Percentiles rank a stretch among this genome's conserved stretches.
Evolutionary conservation across 352 stramenopile species (phyloP).

Genomic region (Pythium rhizo-oryzae): DNA sequence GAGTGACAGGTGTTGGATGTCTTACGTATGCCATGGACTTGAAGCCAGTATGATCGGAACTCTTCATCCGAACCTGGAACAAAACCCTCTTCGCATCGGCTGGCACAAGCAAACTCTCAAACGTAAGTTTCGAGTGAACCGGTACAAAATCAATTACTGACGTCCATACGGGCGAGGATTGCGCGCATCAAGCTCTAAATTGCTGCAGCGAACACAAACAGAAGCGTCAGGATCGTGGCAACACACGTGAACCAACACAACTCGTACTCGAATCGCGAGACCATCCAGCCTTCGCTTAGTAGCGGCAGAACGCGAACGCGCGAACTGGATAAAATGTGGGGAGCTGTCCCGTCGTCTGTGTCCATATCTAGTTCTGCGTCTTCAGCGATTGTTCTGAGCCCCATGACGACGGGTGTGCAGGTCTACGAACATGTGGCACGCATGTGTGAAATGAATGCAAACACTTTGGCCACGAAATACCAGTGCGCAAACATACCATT

Average conservation of each 20-base stretch:
- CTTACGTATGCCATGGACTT: slow-evolving; percentile 44
- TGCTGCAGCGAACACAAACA: not conserved
- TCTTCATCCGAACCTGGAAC: slow-evolving; percentile 36
- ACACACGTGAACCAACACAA: not conserved
- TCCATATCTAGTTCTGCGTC: slow-evolving; percentile 2
- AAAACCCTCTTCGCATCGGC: not conserved
- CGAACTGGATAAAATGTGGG: not conserved
- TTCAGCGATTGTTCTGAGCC: slow-evolving; percentile 35
- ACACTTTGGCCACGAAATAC: not conserved
- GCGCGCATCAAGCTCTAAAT: not conserved
- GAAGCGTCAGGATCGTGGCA: not conserved
- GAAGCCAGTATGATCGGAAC: slow-evolving; percentile 40
- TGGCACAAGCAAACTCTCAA: not conserved
- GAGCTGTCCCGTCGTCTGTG: not conserved
- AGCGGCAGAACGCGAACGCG: slow-evolving; percentile 16
- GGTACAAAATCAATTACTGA: too few species aligned
- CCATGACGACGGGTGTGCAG: slow-evolving; percentile 40
- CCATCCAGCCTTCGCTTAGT: slow-evolving; percentile 33
- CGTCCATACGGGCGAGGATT: not conserved
- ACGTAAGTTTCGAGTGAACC: too few species aligned
- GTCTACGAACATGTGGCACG: slow-evolving; percentile 18
- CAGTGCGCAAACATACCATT: slow-evolving; percentile 10
- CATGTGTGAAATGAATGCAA: not conserved
- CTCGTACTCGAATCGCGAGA: slow-evolving; percentile 31
- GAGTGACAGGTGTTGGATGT: not conserved